A percentile compares a stretch with the other conserved stretches of the same genome.
phyloP scores from a whole-genome alignment of 2,329 filamentous ascomycete species.

The Claviceps sp. region DNA sequence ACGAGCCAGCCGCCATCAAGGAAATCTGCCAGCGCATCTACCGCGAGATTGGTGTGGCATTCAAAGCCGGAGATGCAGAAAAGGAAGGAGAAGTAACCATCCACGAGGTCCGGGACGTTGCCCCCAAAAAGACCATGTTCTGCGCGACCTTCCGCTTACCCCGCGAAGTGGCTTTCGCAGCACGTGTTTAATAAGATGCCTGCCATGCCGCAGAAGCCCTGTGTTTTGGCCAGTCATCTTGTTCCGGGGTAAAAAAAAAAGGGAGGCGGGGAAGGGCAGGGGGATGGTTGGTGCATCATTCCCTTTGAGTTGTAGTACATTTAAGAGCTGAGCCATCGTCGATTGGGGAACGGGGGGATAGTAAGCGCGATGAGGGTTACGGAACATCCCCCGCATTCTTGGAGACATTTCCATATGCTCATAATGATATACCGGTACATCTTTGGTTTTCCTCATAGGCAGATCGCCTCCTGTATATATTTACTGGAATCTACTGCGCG shows the following conservation, averaged over 20 bases:
- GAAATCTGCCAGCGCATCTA: constrained; percentile 31
- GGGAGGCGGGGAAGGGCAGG: neutral
- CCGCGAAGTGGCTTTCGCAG: constrained; percentile 63
- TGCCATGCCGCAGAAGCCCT: neutral
- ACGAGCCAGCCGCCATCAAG: constrained; percentile 52
- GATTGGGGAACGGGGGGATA: too few relatives aligned
- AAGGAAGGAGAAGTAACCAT: constrained; percentile 39
- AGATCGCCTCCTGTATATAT: too few relatives aligned
- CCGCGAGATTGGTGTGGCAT: constrained; percentile 25
- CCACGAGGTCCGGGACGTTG: constrained; percentile 70
- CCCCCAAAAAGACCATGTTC: constrained; percentile 92
- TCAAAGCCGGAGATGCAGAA: constrained; percentile 31
- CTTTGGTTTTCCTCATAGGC: too few relatives aligned
- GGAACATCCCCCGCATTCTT: too few relatives aligned
- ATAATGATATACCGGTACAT: too few relatives aligned
- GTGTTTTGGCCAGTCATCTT: neutral
- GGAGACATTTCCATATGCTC: too few relatives aligned
- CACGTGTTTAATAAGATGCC: constrained; percentile 11
- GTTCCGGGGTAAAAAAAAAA: neutral
- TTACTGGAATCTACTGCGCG: too few relatives aligned
- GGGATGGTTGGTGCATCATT: neutral
- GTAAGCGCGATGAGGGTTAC: too few relatives aligned
- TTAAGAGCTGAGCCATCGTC: too few relatives aligned
- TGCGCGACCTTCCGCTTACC: constrained; percentile 87
- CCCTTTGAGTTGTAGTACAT: too few relatives aligned